Percentiles rank a stretch among this genome's conserved stretches.
Conservation (phyloP, 305 asterid genomes). For the Fraxinus latifolia region DNA sequence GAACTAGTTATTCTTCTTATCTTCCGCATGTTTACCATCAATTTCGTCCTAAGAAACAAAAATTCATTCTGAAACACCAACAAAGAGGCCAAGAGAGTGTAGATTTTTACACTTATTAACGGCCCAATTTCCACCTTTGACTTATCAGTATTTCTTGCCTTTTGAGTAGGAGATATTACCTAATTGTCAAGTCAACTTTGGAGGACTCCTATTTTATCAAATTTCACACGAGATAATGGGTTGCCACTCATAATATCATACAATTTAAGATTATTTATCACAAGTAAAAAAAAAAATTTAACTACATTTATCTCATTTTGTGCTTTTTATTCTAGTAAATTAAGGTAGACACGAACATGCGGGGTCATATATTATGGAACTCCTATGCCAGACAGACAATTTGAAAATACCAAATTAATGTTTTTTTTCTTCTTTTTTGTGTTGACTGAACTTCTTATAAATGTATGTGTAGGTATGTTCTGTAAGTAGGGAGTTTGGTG, state of each 20-base stretch:
- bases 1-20: not conserved
- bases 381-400: not conserved
- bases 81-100: not conserved
- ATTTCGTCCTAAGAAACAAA: not conserved
- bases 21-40: not conserved
- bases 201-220: not conserved
- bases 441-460: not conserved
- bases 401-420: not conserved
- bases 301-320: not conserved
- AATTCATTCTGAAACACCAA: not conserved
- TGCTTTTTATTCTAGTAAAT: conserved; percentile 47
- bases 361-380: conserved; percentile 17
- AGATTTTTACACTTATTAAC: not conserved
- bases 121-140: not conserved
- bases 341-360: conserved; percentile 32
- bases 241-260: not conserved
- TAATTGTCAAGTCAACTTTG: not conserved
- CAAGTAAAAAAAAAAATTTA: too few relatives aligned
- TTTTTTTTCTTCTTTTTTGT: not conserved
- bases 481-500: conserved; percentile 23
- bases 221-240: not conserved
- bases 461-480: not conserved
- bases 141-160: not conserved
- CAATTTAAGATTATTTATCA: not conserved
- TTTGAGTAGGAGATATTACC: not conserved